These are phyloP conservation scores for Penicillium sp. DNA, from an alignment of 2,329 filamentous ascomycete genomes.

Conservation along the genomic window DNA sequence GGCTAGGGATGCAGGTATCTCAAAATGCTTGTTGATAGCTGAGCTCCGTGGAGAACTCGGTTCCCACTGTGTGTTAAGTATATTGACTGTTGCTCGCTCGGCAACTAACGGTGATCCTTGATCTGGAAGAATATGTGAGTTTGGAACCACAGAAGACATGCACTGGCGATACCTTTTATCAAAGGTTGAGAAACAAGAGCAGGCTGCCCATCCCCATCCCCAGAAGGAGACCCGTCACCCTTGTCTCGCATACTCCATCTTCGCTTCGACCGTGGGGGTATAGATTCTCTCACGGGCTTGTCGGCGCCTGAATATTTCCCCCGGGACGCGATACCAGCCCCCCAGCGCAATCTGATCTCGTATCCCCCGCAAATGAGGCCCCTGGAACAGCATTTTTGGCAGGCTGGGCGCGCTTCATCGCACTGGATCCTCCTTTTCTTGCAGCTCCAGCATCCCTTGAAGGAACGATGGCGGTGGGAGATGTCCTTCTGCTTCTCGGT, in stretches of 20 bases:
- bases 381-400: conserved; percentile 11
- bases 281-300: conserved; percentile 18
- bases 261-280: conserved; percentile 15
- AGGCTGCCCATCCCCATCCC: conserved; percentile 10
- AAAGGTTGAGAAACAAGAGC: conserved; percentile 2
- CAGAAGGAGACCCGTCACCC: not conserved
- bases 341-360: conserved; percentile 20
- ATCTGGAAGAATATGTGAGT: not conserved
- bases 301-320: conserved; percentile 18
- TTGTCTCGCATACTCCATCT: conserved; percentile 17
- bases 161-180: conserved; percentile 5
- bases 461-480: conserved; percentile 14
- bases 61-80: conserved; percentile 12
- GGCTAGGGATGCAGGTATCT: conserved; percentile 12
- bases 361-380: conserved; percentile 18
- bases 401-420: conserved; percentile 16
- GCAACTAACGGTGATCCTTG: not conserved
- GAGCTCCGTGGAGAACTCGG: conserved; percentile 1
- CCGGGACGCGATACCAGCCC: conserved; percentile 18
- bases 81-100: conserved; percentile 16
- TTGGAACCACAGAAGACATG: not conserved
- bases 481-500: conserved; percentile 11
- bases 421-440: conserved; percentile 20
- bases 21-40: conserved; percentile 16
- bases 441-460: conserved; percentile 22